Conservation (phyloP, 1,139 yeast genomes). For the Sugiyamaella sp. region DNA sequence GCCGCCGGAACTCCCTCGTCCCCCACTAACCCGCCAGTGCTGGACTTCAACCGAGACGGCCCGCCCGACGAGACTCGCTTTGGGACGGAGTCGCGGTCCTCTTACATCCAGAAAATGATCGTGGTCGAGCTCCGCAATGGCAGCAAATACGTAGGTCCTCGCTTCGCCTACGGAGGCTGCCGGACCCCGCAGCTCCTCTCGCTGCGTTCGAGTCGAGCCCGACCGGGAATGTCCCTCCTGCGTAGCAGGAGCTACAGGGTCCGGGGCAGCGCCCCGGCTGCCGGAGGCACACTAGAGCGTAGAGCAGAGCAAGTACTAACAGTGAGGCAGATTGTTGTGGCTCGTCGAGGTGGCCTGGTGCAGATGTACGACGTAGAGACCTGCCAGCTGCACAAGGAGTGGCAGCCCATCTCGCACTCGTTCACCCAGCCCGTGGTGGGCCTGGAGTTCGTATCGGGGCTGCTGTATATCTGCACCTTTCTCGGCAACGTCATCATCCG, state of each 20-base stretch:
- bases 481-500: slow-evolving; percentile 51
- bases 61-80: slow-evolving; percentile 25
- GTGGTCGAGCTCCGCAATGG: slow-evolving; percentile 27
- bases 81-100: slow-evolving; percentile 35
- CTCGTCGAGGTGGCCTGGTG: slow-evolving; percentile 41
- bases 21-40: background rate
- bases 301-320: no score
- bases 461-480: slow-evolving; percentile 50
- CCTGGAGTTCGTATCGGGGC: slow-evolving; percentile 40
- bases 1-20: background rate
- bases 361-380: slow-evolving; percentile 39
- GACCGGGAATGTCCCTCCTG: no score
- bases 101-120: slow-evolving; percentile 40
- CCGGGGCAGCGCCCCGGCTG: no score
- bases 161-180: no score
- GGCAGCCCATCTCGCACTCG: slow-evolving; percentile 40
- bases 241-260: no score
- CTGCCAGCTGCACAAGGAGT: slow-evolving; percentile 41
- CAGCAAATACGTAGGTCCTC: slow-evolving; percentile 32
- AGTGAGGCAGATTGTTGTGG: slow-evolving; percentile 36
- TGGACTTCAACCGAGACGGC: slow-evolving; percentile 3
- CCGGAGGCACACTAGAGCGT: no score
- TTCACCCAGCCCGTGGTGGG: slow-evolving; percentile 42
- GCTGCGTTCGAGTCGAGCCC: no score
- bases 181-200: no score